Conservation (phyloP, 2,329 filamentous ascomycete genomes). For the Clonostachys byssicola region DNA sequence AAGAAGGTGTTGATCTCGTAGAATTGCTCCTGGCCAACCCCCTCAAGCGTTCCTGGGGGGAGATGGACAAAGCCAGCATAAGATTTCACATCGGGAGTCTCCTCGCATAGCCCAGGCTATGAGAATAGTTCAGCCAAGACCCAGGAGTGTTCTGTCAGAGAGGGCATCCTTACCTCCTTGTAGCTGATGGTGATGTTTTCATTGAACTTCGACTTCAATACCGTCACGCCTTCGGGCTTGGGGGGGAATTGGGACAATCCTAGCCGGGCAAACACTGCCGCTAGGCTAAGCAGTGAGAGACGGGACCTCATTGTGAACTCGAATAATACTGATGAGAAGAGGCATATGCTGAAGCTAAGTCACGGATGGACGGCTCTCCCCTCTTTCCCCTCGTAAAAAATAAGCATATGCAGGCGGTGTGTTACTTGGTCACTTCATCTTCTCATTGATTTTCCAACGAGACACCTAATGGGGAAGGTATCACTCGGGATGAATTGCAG, state of each 20-base stretch:
- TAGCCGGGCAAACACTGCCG: not conserved
- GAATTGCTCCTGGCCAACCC: constrained; percentile 36
- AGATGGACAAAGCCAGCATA: constrained; percentile 61
- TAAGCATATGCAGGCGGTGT: too few relatives aligned
- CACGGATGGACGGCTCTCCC: too few relatives aligned
- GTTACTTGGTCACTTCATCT: too few relatives aligned
- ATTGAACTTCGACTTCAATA: constrained; percentile 54
- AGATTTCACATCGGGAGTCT: constrained; percentile 53
- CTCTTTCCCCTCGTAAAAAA: too few relatives aligned
- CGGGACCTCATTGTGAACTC: not conserved
- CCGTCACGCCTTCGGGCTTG: constrained; percentile 27
- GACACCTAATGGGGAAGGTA: too few relatives aligned
- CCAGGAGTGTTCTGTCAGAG: not conserved
- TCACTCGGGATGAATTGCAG: too few relatives aligned
- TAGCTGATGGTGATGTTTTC: constrained; percentile 57
- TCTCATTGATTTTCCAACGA: too few relatives aligned
- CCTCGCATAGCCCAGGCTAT: constrained; percentile 55
- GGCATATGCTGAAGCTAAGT: too few relatives aligned
- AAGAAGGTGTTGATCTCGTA: constrained; percentile 48
- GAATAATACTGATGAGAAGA: too few relatives aligned
- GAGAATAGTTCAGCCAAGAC: constrained; percentile 4
- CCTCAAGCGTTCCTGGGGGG: constrained; percentile 31
- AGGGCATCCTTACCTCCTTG: constrained; percentile 38
- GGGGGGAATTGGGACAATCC: constrained; percentile 20
- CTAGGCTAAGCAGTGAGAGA: not conserved